Evolutionary conservation across 2,329 filamentous ascomycete species (phyloP), one percentile per base, ranked within the genome.

Genomic region (Davidsoniella eucalypti): DNA sequence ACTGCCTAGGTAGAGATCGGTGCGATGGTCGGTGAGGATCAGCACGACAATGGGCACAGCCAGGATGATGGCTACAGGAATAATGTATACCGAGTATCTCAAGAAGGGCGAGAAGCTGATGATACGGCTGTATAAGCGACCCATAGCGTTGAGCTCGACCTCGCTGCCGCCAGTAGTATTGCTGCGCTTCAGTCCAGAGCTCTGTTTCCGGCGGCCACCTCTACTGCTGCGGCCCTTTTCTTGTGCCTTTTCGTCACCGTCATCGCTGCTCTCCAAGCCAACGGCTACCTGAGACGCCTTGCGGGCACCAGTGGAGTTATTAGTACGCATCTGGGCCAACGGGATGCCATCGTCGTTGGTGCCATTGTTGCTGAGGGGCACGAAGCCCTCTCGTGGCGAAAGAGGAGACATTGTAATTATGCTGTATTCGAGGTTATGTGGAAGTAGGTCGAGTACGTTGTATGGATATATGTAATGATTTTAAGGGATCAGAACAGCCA

Each of bases 1-100:
- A 50, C 46, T 10, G 23, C 67, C 70, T 12, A 72, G 60, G 2
- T 52, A 55, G 25, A 69, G 56, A 25, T 68, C 60, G n/a, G 59
- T 29, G 36, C 60, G 59, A 48, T 67, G 62, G 44, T 62, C 68
- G 1, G 67, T 69, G 21, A 69, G 58, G 9, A 68, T 61, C 14
- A 78, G 65, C 17, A 82, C 65, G 47, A 82, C 65, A 36, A 84
- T 67, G 10, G 80, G 80, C 5, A 78, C 60, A 6, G 77, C 77
- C 47, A 85, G 68, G 23, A 81, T 58, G 14, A 80, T 53, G 43
- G 71, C 77, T 26, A 84, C 65, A 4, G 81, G 81, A 21, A 80
- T 64, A 55, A 84, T 72, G 59, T 84, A 84, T 55, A 84, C 69
- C 44, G 82, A 65, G 59, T 84, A 84, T 44, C 80, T 70, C 3